phyloP scores from a whole-genome alignment of 108 stramenopile species.

The Pseudonitzschia delicatissima region DNA sequence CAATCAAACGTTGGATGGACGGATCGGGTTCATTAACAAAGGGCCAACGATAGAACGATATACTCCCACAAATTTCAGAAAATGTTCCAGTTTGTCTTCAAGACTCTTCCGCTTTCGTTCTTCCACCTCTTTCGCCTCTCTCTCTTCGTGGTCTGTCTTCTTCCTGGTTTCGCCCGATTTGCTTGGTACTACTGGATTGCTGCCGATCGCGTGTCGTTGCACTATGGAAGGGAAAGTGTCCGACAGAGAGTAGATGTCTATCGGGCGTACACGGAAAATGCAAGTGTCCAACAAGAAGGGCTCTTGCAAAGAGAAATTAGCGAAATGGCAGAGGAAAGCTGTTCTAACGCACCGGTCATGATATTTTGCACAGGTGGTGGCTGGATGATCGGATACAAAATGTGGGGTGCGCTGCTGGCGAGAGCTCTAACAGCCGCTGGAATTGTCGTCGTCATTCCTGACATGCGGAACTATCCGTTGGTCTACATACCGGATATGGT shows the following conservation, averaged over 20 bases:
- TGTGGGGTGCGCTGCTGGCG: conserved; percentile 71
- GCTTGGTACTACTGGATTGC: conserved; percentile 52
- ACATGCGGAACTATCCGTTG: conserved; percentile 70
- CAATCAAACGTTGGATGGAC: too few relatives aligned
- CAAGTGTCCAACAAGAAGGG: neutral
- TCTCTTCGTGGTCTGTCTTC: conserved; percentile 41
- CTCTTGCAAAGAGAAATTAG: neutral
- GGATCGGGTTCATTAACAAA: too few relatives aligned
- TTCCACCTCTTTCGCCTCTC: conserved; percentile 35
- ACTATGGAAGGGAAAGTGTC: conserved; percentile 25
- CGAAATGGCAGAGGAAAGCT: neutral
- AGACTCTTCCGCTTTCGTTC: conserved; percentile 13
- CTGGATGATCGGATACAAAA: conserved; percentile 82
- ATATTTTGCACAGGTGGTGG: conserved; percentile 71
- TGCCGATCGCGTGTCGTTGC: conserved; percentile 37
- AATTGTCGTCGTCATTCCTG: conserved; percentile 62
- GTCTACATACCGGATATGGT: conserved; percentile 55
- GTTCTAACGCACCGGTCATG: conserved; percentile 38
- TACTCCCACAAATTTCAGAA: neutral
- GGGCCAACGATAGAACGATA: too few relatives aligned
- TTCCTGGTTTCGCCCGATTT: conserved; percentile 56
- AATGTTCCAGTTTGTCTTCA: conserved; percentile 4
- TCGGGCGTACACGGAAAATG: neutral
- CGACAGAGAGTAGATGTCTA: conserved; percentile 19
- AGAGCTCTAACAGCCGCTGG: conserved; percentile 45